phyloP scores from a whole-genome alignment of 805 yeast species.

The Saturnispora mendoncae region DNA sequence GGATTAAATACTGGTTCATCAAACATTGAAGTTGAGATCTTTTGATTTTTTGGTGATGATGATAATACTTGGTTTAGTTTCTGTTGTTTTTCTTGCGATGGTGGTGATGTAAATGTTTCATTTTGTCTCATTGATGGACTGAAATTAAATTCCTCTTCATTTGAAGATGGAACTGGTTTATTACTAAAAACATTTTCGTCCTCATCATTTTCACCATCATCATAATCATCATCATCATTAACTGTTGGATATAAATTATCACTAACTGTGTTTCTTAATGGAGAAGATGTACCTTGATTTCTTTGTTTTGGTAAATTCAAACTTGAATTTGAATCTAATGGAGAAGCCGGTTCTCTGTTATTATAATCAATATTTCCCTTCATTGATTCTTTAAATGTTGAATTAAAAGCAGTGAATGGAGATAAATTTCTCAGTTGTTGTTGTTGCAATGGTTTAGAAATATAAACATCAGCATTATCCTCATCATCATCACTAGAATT shows the following conservation, averaged over 20 bases:
- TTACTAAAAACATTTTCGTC: background rate
- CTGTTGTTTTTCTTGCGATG: too few species aligned
- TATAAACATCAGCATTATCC: constrained; percentile 8
- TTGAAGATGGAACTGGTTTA: background rate
- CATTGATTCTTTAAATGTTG: constrained; percentile 24
- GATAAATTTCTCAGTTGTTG: constrained; percentile 22
- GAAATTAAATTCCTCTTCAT: constrained; percentile 4
- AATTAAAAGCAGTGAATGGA: constrained; percentile 30
- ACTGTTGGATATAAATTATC: constrained; percentile 6
- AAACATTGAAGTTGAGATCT: constrained; percentile 5
- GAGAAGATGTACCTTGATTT: background rate
- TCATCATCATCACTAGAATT: constrained; percentile 9
- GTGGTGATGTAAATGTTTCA: background rate
- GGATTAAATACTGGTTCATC: constrained; percentile 13
- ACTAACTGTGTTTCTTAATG: background rate
- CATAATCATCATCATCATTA: constrained; percentile 5
- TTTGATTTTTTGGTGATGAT: background rate
- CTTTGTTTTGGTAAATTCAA: constrained; percentile 18
- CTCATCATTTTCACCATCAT: background rate
- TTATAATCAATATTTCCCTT: constrained; percentile 11
- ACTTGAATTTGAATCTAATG: background rate
- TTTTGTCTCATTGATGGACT: constrained; percentile 4
- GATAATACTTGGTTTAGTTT: background rate
- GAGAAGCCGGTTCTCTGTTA: too few species aligned
- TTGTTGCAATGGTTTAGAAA: constrained; percentile 1